phyloP scores from a whole-genome alignment of 2,329 filamentous ascomycete species.

The Didymella sp. region DNA sequence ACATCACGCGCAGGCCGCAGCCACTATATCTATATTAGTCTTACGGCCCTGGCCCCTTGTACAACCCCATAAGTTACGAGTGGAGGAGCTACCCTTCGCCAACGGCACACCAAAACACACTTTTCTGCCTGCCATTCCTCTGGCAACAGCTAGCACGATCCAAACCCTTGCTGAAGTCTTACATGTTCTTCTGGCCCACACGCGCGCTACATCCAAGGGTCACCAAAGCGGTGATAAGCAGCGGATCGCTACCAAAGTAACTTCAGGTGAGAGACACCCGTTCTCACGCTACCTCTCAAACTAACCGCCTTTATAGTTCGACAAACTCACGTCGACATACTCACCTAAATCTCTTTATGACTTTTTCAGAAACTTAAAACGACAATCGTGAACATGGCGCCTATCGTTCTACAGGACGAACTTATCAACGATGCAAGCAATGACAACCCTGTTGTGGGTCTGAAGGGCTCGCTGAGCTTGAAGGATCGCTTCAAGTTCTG shows the following conservation, averaged over 20 bases:
- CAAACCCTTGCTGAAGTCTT: background rate
- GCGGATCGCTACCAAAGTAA: background rate
- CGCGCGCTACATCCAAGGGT: background rate
- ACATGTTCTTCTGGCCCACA: background rate
- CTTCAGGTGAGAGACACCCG: background rate
- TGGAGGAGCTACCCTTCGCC: background rate
- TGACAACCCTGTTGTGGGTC: background rate
- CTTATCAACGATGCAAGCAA: background rate
- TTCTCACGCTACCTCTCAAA: background rate
- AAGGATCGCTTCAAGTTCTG: background rate
- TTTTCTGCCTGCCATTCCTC: background rate
- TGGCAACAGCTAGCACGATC: background rate
- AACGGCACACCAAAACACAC: background rate
- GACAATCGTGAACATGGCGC: background rate
- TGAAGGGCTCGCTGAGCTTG: background rate
- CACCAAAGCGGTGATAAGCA: background rate
- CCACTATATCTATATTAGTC: background rate
- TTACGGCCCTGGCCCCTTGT: background rate
- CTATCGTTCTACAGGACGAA: background rate
- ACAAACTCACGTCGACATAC: background rate
- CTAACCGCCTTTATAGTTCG: background rate
- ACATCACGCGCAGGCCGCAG: background rate
- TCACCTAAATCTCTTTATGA: background rate
- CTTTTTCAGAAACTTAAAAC: background rate
- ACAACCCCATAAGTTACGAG: background rate